phyloP scores from a whole-genome alignment of 2,329 filamentous ascomycete genomes.

The Alternaria consortialis region DNA sequence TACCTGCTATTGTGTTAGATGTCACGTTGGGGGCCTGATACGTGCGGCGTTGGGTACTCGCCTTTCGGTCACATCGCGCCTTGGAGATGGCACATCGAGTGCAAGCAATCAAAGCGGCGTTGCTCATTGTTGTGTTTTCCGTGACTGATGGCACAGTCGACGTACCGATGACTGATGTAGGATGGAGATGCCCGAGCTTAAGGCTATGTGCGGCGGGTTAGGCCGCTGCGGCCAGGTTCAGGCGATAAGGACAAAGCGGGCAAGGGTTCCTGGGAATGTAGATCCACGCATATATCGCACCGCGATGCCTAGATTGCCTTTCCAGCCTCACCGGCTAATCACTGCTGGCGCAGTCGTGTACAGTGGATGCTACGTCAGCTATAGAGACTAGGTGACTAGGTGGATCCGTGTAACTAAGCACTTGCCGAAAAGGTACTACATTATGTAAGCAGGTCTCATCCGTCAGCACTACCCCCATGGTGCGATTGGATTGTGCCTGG shows the following conservation, averaged over 20 bases:
- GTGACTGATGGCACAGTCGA: not conserved
- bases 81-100: conserved; percentile 17
- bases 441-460: not conserved
- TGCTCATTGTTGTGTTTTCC: conserved; percentile 4
- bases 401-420: not conserved
- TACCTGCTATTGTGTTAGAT: conserved; percentile 8
- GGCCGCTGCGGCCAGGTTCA: not conserved
- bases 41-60: not conserved
- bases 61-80: conserved; percentile 14
- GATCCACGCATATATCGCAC: not conserved
- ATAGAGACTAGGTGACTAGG: not conserved
- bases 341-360: not conserved
- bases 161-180: not conserved
- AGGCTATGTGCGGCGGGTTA: not conserved
- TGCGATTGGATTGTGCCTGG: not conserved
- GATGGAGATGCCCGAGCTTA: not conserved
- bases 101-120: conserved; percentile 12
- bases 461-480: conserved; percentile 3
- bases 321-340: not conserved
- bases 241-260: not conserved
- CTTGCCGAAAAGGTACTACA: not conserved
- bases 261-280: not conserved
- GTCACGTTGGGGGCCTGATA: not conserved
- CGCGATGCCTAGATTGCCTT: not conserved
- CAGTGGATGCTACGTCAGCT: not conserved